Evolutionary conservation across 2,329 filamentous ascomycete genomes (phyloP), one percentile per base, ranked within the genome.

Genomic region (Aspergillus carbonarius): DNA sequence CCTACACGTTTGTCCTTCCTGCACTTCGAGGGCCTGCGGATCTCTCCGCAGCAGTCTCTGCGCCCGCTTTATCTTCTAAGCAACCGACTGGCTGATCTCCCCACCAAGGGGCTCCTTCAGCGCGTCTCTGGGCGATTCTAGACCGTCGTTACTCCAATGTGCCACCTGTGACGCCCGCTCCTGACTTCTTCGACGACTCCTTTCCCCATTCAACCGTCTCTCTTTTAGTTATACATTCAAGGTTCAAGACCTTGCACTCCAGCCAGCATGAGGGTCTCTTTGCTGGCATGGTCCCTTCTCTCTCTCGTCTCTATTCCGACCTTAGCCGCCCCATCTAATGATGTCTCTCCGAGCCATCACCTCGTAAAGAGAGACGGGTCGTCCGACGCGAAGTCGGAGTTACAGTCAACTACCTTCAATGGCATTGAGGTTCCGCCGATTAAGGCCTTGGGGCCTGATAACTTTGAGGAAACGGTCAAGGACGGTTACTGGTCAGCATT

Each of bases 401-500:
- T 61, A 54, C 67, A 17, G n/a, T 69, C 74, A 40, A 82, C 80
- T 13, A 68, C 73, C 27, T 84, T 83, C 69, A 83, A 84, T 73
- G 81, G 74, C 25, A 68, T 82, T 23, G 73, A 79, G 63, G 81
- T 84, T 20, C 82, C 82, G 34, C 76, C 80, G 10, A 73, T 83
- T 70, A 75, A 75, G 61, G 78, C 81, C 32, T 70, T 84, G 57
- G 73, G 75, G 5, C 79, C 77, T n/a, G 74, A 78, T 13, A 76
- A 75, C 49, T 82, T 83, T 55, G 74, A 79, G 8, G 74, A 79
- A 55, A 74, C 73, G n/a, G 77, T 78, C 23, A 80, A 80, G 63
- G 77, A 82, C 60, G 81, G 81, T 44, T 81, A 82, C 63, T 83
- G 81, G 80, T 82, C 64, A 67, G 75, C 59, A 61, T n/a, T 34